These are phyloP conservation scores for Suillus luteus DNA, from an alignment of 768 basidiomycete genomes.

Conservation along the genomic window DNA sequence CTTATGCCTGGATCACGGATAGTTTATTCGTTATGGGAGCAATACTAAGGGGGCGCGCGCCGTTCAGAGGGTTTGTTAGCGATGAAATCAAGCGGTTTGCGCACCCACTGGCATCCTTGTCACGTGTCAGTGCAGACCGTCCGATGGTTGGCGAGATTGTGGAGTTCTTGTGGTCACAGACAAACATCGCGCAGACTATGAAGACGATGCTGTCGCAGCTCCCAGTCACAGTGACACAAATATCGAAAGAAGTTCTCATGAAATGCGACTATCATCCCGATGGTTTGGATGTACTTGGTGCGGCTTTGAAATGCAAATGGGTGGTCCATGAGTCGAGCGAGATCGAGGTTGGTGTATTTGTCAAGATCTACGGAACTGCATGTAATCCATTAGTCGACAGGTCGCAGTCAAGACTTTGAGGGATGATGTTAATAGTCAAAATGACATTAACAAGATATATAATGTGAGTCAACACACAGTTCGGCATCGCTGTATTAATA, in stretches of 20 bases:
- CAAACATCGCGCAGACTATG: neutral
- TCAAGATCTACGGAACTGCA: too few relatives aligned
- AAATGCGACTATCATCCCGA: neutral
- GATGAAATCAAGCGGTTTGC: neutral
- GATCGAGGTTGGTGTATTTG: neutral
- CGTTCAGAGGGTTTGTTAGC: neutral
- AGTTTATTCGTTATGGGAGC: rapidly evolving
- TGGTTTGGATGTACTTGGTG: neutral
- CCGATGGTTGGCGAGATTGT: neutral
- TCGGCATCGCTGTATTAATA: neutral
- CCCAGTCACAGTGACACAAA: neutral
- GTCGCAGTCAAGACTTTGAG: neutral
- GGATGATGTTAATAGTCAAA: neutral
- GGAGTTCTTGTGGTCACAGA: neutral
- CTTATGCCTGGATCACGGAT: rapidly evolving
- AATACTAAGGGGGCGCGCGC: rapidly evolving
- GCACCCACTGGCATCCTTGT: neutral
- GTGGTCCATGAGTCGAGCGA: neutral
- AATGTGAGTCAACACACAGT: neutral
- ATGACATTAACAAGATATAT: neutral
- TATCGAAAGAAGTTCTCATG: neutral
- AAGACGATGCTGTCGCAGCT: neutral
- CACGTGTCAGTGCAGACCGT: neutral
- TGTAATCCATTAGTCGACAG: neutral
- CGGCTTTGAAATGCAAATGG: neutral